phyloP scores from a whole-genome alignment of 306 rosid species.

The Nissolia schottii region DNA sequence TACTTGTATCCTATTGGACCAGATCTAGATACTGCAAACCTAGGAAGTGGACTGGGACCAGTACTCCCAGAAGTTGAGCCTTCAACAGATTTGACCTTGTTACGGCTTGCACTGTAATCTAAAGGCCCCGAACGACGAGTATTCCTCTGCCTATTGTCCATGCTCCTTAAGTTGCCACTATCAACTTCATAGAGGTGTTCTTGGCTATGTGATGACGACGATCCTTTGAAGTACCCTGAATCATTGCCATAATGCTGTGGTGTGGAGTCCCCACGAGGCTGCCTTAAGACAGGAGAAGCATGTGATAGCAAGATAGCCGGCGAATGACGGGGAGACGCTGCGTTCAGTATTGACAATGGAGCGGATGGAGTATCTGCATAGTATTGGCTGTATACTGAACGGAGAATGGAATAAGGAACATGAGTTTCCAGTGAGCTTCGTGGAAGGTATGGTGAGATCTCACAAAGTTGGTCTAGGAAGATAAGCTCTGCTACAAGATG shows the following conservation, averaged over 20 bases:
- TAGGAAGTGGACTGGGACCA: slow-evolving; percentile 92
- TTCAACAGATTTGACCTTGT: slow-evolving; percentile 48
- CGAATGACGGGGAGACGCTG: slow-evolving; percentile 78
- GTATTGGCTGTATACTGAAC: slow-evolving; percentile 86
- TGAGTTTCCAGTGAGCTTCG: slow-evolving; percentile 80
- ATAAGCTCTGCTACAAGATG: slow-evolving; percentile 87
- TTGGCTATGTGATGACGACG: slow-evolving; percentile 66
- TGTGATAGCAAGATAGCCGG: slow-evolving; percentile 67
- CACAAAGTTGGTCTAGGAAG: slow-evolving; percentile 93
- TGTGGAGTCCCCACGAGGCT: slow-evolving; percentile 68
- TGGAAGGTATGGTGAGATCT: slow-evolving; percentile 87
- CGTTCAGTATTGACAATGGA: slow-evolving; percentile 59
- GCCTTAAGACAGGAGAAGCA: slow-evolving; percentile 68
- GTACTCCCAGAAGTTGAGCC: slow-evolving; percentile 82
- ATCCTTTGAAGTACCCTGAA: slow-evolving; percentile 67
- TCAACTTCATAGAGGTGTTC: slow-evolving; percentile 52
- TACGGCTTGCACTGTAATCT: slow-evolving; percentile 78
- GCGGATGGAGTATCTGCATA: slow-evolving; percentile 68
- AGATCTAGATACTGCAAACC: slow-evolving; percentile 96
- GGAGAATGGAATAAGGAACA: slow-evolving; percentile 87
- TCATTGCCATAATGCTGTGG: slow-evolving; percentile 58
- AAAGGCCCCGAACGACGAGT: slow-evolving; percentile 86
- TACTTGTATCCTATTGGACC: slow-evolving; percentile 93
- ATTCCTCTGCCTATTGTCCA: slow-evolving; percentile 51
- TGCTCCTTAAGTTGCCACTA: slow-evolving; percentile 45